Conservation (phyloP, 495 filamentous ascomycete genomes). For the Lasiosphaeris hirsuta region DNA sequence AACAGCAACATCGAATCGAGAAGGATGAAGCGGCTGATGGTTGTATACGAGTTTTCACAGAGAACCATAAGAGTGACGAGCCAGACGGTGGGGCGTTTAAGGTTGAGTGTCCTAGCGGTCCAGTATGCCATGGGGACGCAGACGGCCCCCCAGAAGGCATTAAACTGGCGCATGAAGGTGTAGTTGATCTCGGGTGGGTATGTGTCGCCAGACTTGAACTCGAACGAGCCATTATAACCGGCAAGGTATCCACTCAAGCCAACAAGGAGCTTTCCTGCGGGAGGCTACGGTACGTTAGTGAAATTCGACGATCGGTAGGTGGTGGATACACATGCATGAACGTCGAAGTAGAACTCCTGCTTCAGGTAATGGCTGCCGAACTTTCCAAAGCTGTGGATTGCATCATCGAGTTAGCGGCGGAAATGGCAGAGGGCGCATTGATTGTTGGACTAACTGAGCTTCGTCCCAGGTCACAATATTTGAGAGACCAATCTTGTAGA, state of each 20-base stretch:
- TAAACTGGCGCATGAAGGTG: slow-evolving; percentile 98
- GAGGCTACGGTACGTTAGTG: slow-evolving; percentile 60
- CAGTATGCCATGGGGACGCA: slow-evolving; percentile 94
- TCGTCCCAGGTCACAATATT: slow-evolving; percentile 98
- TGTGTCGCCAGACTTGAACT: slow-evolving; percentile 97
- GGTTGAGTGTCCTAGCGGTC: slow-evolving; percentile 85
- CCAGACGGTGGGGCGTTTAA: slow-evolving; percentile 85
- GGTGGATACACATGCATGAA: slow-evolving; percentile 42
- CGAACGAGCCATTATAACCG: slow-evolving; percentile 98
- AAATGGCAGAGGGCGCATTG: slow-evolving; percentile 3
- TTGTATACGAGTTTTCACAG: slow-evolving; percentile 97
- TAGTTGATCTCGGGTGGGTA: slow-evolving; percentile 95
- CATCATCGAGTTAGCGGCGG: slow-evolving; percentile 26
- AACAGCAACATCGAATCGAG: slow-evolving; percentile 97
- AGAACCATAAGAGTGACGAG: slow-evolving; percentile 94
- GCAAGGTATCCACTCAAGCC: slow-evolving; percentile 93
- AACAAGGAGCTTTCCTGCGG: slow-evolving; percentile 96
- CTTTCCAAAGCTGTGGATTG: slow-evolving; percentile 78
- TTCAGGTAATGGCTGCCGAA: slow-evolving; percentile 99
- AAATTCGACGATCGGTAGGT: slow-evolving; percentile 3
- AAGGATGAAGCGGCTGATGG: slow-evolving; percentile 95
- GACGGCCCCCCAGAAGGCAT: slow-evolving; percentile 86
- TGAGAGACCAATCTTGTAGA: slow-evolving; percentile 93
- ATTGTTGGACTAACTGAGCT: slow-evolving; percentile 70
- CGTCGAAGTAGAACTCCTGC: slow-evolving; percentile 99